Evolutionary conservation across 2,329 filamentous ascomycete species (phyloP).

Genomic region (Akanthomyces dipterigenus): DNA sequence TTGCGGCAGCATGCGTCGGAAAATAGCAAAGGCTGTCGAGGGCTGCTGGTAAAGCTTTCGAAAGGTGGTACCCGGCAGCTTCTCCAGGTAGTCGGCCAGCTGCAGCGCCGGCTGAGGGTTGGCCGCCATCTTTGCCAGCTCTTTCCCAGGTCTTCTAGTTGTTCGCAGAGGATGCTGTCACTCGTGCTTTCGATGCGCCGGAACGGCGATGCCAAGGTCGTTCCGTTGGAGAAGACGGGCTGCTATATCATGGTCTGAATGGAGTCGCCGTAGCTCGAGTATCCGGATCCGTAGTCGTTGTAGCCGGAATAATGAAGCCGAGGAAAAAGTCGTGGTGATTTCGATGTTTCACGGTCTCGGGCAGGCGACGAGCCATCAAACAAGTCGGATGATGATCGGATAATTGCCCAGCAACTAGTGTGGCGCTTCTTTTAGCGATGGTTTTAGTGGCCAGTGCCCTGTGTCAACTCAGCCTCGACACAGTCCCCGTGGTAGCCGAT

Average conservation of each 20-base stretch:
- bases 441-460: neutral
- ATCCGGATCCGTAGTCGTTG: neutral
- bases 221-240: neutral
- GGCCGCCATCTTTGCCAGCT: conserved; percentile 36
- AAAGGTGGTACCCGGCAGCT: conserved; percentile 83
- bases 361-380: neutral
- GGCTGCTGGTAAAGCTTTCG: conserved; percentile 91
- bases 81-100: conserved; percentile 86
- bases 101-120: conserved; percentile 44
- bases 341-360: neutral
- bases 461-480: neutral
- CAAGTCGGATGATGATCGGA: conserved; percentile 12
- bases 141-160: neutral
- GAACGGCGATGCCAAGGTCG: conserved; percentile 9
- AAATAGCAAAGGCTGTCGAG: conserved; percentile 89
- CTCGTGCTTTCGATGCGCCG: neutral
- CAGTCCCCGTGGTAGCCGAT: neutral
- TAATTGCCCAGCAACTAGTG: neutral
- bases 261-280: neutral
- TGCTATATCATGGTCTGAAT: conserved; percentile 15
- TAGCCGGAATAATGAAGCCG: neutral
- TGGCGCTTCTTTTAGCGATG: neutral
- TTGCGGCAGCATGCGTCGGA: conserved; percentile 92
- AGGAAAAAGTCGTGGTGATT: neutral
- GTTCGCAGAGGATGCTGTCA: neutral